These are phyloP conservation scores for Arthrobotrys musiformis DNA, from an alignment of 2,329 filamentous ascomycete genomes.

Conservation along the genomic window DNA sequence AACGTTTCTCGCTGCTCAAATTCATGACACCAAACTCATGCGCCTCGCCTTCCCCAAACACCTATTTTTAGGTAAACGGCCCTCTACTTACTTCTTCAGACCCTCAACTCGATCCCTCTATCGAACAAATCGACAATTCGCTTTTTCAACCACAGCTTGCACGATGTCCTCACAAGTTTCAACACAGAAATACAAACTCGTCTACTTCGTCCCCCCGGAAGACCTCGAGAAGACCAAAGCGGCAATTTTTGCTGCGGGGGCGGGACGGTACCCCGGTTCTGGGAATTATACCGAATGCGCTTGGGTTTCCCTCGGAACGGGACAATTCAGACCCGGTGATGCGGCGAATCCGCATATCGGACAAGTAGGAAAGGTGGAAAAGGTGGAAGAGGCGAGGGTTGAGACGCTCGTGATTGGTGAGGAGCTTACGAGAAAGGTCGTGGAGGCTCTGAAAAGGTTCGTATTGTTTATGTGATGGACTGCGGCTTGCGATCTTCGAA, in stretches of 20 bases:
- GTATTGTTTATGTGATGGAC: conserved; percentile 60
- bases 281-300: conserved; percentile 70
- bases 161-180: neutral
- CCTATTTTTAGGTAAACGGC: conserved; percentile 13
- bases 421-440: conserved; percentile 69
- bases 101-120: conserved; percentile 4
- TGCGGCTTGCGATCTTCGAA: neutral
- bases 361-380: conserved; percentile 68
- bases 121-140: neutral
- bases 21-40: conserved; percentile 22
- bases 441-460: conserved; percentile 74
- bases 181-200: conserved; percentile 62
- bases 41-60: conserved; percentile 4
- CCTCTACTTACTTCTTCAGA: neutral
- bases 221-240: conserved; percentile 67
- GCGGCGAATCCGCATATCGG: conserved; percentile 74
- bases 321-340: conserved; percentile 74
- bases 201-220: conserved; percentile 67
- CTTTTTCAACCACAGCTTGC: conserved; percentile 3
- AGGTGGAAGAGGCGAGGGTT: conserved; percentile 71
- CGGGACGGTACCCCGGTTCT: conserved; percentile 63
- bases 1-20: neutral
- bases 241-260: conserved; percentile 71
- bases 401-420: conserved; percentile 73
- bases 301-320: conserved; percentile 68